Conservation (phyloP, 352 stramenopile genomes). For the Globisporangium rhizosaccharum region DNA sequence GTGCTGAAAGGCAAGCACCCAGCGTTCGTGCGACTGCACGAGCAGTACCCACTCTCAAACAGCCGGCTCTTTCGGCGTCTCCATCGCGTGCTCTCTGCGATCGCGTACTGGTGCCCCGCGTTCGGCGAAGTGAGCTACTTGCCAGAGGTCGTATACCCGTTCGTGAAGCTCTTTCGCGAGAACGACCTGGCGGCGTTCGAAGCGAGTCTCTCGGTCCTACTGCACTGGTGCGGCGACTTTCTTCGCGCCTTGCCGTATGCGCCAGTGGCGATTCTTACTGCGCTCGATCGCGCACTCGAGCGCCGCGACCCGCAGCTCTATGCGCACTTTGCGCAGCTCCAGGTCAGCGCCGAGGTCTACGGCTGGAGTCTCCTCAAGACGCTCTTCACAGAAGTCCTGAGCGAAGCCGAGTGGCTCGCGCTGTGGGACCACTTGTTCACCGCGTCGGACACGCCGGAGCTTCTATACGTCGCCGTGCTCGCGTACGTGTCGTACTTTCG, state of each 20-base stretch:
- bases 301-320: constrained; percentile 62
- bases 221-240: constrained; percentile 82
- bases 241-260: constrained; percentile 82
- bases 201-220: constrained; percentile 75
- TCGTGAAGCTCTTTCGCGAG: constrained; percentile 80
- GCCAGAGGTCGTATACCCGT: constrained; percentile 82
- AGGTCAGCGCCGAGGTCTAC: constrained; percentile 58
- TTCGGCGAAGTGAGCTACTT: constrained; percentile 84
- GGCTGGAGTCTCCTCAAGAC: constrained; percentile 85
- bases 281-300: constrained; percentile 71
- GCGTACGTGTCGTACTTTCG: constrained; percentile 74
- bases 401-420: constrained; percentile 81
- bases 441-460: constrained; percentile 49
- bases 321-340: constrained; percentile 68
- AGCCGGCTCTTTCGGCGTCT: constrained; percentile 69
- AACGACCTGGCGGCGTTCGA: constrained; percentile 91
- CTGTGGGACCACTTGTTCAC: constrained; percentile 88
- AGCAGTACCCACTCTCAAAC: constrained; percentile 80
- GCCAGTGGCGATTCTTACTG: constrained; percentile 58
- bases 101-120: constrained; percentile 90
- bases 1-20: constrained; percentile 74
- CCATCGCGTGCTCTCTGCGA: constrained; percentile 70
- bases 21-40: constrained; percentile 53
- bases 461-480: constrained; percentile 61
- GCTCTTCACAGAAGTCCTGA: constrained; percentile 87